Evolutionary conservation across 2,329 filamentous ascomycete species (phyloP).

Genomic region (Cylindrodendrum hubeiense): DNA sequence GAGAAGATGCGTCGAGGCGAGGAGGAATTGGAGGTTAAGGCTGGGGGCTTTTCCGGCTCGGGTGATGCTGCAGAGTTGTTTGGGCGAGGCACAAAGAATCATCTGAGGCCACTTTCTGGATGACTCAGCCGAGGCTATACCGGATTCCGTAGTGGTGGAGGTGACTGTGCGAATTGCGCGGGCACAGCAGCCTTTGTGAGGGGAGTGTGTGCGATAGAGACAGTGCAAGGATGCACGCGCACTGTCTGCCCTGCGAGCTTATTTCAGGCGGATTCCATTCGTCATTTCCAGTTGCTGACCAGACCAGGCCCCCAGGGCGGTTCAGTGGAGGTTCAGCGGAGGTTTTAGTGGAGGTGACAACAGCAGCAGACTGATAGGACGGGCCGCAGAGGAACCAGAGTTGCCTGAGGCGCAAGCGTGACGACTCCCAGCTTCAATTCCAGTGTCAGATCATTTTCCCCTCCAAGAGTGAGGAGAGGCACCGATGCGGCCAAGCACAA

Average conservation of each 20-base stretch:
- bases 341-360: constrained; percentile 16
- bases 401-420: constrained; percentile 19
- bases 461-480: not conserved
- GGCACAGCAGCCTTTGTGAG: not conserved
- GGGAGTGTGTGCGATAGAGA: not conserved
- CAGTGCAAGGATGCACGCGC: constrained; percentile 27
- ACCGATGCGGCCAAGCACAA: not conserved
- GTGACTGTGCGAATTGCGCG: constrained; percentile 46
- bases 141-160: constrained; percentile 38
- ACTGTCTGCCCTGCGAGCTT: constrained; percentile 40
- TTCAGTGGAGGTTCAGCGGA: not conserved
- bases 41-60: constrained; percentile 43
- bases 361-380: constrained; percentile 17
- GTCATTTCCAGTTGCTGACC: constrained; percentile 24
- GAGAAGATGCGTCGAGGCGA: constrained; percentile 37
- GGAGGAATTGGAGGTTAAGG: constrained; percentile 39
- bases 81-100: constrained; percentile 43
- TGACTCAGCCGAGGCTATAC: constrained; percentile 50
- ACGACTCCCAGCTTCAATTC: not conserved
- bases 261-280: constrained; percentile 42
- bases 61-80: constrained; percentile 49
- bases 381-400: not conserved
- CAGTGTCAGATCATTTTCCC: constrained; percentile 14
- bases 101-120: constrained; percentile 39
- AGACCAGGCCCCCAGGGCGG: constrained; percentile 15